phyloP scores from a whole-genome alignment of 371 early-diverging fungal genomes.

The Dichotomocladium elegans region DNA sequence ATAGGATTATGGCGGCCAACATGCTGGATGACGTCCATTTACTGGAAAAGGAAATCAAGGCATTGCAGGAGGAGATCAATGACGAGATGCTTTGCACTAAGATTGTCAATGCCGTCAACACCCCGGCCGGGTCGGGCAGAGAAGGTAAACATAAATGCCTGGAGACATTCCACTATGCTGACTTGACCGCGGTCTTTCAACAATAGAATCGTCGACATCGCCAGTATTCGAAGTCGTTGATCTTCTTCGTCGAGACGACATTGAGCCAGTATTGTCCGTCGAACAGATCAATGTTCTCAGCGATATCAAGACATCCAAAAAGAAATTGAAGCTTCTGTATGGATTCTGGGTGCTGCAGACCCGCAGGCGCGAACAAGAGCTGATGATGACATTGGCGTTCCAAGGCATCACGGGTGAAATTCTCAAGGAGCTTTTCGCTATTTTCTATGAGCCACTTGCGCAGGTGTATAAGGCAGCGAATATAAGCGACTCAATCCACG shows the following conservation, averaged over 20 bases:
- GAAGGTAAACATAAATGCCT: no score
- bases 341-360: constrained; percentile 48
- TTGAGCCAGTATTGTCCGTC: constrained; percentile 39
- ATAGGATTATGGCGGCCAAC: constrained; percentile 49
- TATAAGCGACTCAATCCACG: constrained; percentile 56
- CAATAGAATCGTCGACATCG: background rate
- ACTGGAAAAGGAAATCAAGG: constrained; percentile 47
- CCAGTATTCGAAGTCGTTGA: constrained; percentile 28
- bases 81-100: constrained; percentile 52
- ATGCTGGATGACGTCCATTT: constrained; percentile 50
- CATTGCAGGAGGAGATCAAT: constrained; percentile 40
- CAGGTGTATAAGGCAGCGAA: constrained; percentile 67
- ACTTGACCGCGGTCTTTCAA: background rate
- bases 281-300: constrained; percentile 25
- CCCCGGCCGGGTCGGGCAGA: constrained; percentile 9
- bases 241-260: constrained; percentile 37
- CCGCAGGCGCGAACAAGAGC: constrained; percentile 53
- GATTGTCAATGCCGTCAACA: constrained; percentile 51
- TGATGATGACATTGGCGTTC: constrained; percentile 52
- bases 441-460: constrained; percentile 64
- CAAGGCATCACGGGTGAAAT: constrained; percentile 64
- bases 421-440: constrained; percentile 57
- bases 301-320: constrained; percentile 5
- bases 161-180: constrained; percentile 13
- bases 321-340: constrained; percentile 38